Evolutionary conservation across 805 yeast species (phyloP).

Genomic region (Zygotorulaspora florentina): DNA sequence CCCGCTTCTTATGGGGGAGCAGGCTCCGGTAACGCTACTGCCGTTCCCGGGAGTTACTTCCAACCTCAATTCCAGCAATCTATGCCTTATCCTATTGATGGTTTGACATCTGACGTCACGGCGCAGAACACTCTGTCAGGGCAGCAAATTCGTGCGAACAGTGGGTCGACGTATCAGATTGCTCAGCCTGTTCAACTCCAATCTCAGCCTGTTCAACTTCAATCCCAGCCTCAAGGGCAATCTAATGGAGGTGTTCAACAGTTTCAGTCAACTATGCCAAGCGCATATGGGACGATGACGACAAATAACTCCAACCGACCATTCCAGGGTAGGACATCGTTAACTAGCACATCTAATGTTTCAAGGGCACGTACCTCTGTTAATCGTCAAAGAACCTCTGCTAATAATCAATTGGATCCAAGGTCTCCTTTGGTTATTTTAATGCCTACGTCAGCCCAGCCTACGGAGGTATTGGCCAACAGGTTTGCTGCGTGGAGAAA

Average conservation of each 20-base stretch:
- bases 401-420: conserved; percentile 36
- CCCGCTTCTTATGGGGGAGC: conserved; percentile 9
- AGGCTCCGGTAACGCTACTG: conserved; percentile 2
- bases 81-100: conserved; percentile 7
- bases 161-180: conserved; percentile 11
- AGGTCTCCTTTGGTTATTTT: conserved; percentile 46
- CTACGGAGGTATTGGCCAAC: conserved; percentile 81
- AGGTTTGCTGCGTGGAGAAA: conserved; percentile 85
- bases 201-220: background rate
- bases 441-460: conserved; percentile 61
- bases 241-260: conserved; percentile 8
- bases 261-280: conserved; percentile 1
- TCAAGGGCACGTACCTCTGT: conserved; percentile 16
- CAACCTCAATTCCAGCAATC: conserved; percentile 13
- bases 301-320: conserved; percentile 3
- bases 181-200: conserved; percentile 1
- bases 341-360: conserved; percentile 13
- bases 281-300: conserved; percentile 1
- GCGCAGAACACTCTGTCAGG: conserved; percentile 12
- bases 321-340: conserved; percentile 13
- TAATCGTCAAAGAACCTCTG: conserved; percentile 11
- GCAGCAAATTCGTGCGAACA: conserved; percentile 11
- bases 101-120: conserved; percentile 8
- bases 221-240: conserved; percentile 4
- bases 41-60: background rate